Evolutionary conservation across 2,329 filamentous ascomycete genomes (phyloP).

Genomic region (Myriosclerotinia scirpicola): DNA sequence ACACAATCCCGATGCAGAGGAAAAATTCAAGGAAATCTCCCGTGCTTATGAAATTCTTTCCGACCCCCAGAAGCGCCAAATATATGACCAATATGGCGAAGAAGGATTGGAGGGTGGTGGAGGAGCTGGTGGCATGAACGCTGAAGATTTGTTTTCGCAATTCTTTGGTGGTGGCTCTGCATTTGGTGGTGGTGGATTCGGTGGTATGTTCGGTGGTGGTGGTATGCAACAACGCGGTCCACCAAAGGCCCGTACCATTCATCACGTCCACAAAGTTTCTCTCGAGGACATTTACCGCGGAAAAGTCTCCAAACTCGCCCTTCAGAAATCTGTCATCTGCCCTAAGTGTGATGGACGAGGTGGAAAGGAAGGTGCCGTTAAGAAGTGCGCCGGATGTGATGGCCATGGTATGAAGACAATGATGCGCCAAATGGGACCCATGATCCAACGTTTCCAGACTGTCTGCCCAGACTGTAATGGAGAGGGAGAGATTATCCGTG

Average conservation of each 20-base stretch:
- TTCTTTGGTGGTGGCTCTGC: constrained; percentile 79
- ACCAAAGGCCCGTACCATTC: constrained; percentile 87
- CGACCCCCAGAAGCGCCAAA: constrained; percentile 82
- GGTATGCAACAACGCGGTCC: constrained; percentile 80
- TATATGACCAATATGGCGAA: constrained; percentile 98
- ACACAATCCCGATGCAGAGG: constrained; percentile 86
- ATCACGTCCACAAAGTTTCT: constrained; percentile 97
- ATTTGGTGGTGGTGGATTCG: constrained; percentile 68
- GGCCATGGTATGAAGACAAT: constrained; percentile 99
- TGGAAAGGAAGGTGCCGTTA: constrained; percentile 97
- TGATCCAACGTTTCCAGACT: constrained; percentile 99
- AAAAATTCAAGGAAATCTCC: constrained; percentile 98
- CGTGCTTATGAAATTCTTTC: constrained; percentile 94
- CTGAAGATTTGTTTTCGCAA: constrained; percentile 93
- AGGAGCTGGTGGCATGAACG: constrained; percentile 80
- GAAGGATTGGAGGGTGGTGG: constrained; percentile 90
- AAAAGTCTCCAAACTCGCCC: constrained; percentile 94
- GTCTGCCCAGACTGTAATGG: constrained; percentile 98
- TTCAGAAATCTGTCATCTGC: constrained; percentile 98
- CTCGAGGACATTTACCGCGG: constrained; percentile 97
- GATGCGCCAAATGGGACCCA: constrained; percentile 99
- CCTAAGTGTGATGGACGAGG: constrained; percentile 89
- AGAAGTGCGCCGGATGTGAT: constrained; percentile 86
- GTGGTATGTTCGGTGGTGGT: constrained; percentile 69
- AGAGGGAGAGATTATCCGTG: constrained; percentile 93